phyloP scores from a whole-genome alignment of 495 filamentous ascomycete genomes.

The Podospora australis region DNA sequence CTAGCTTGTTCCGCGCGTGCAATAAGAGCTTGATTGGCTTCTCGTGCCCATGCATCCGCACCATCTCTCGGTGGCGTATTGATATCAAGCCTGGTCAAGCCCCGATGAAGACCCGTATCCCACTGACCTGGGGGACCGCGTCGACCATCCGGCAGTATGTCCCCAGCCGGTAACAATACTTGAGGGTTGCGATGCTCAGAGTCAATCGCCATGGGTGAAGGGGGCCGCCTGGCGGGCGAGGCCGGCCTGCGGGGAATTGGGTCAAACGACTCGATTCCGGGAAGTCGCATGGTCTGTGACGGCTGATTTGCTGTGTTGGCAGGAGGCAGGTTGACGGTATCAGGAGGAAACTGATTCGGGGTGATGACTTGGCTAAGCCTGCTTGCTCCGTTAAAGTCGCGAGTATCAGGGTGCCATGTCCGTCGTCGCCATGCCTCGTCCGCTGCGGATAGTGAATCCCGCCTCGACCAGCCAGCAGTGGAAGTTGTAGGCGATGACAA shows the following conservation, averaged over 20 bases:
- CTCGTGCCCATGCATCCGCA: conserved; percentile 43
- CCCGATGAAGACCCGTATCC: conserved; percentile 70
- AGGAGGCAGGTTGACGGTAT: conserved; percentile 48
- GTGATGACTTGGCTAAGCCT: conserved; percentile 46
- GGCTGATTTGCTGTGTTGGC: conserved; percentile 32
- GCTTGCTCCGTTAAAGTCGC: conserved; percentile 40
- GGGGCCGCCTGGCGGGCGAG: conserved; percentile 56
- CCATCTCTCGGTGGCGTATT: conserved; percentile 51
- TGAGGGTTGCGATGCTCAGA: conserved; percentile 37
- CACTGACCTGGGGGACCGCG: conserved; percentile 56
- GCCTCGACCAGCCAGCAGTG: conserved; percentile 54
- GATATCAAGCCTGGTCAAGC: conserved; percentile 68
- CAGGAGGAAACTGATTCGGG: conserved; percentile 53
- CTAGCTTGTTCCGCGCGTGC: conserved; percentile 40
- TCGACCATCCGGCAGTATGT: conserved; percentile 51
- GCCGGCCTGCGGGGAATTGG: conserved; percentile 55
- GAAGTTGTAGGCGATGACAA: conserved; percentile 65
- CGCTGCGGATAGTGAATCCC: conserved; percentile 52
- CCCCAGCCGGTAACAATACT: conserved; percentile 33
- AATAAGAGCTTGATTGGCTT: conserved; percentile 44
- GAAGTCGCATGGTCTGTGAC: conserved; percentile 52
- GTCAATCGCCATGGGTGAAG: conserved; percentile 67
- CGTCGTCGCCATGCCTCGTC: conserved; percentile 75
- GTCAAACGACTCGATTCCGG: conserved; percentile 88
- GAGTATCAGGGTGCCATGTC: conserved; percentile 85